A percentile compares a stretch with the other conserved stretches of the same genome.
Conservation (phyloP, 441 rosid genomes). For the Corymbia calophylla region DNA sequence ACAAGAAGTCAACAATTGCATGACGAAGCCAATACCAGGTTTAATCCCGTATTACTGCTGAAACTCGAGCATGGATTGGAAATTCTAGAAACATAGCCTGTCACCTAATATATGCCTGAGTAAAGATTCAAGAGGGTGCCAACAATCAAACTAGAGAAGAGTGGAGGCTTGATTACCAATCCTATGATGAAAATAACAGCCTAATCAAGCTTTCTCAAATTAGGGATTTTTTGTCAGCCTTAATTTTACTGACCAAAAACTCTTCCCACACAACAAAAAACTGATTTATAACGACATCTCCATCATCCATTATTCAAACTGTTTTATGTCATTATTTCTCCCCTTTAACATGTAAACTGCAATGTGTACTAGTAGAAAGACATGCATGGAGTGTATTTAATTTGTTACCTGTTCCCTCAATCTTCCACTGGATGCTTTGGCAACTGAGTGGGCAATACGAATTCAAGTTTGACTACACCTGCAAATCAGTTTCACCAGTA, state of each 20-base stretch:
- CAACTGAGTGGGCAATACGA: neutral
- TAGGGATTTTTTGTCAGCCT: neutral
- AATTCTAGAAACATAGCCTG: neutral
- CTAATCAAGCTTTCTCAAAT: neutral
- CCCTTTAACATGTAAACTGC: neutral
- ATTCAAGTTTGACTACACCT: neutral
- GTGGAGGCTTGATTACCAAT: neutral
- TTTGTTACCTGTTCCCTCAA: neutral
- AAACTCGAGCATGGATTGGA: neutral
- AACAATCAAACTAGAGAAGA: neutral
- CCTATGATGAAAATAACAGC: neutral
- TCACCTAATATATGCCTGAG: neutral
- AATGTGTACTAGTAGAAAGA: neutral
- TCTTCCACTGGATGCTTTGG: neutral
- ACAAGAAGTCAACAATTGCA: neutral
- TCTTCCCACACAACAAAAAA: neutral
- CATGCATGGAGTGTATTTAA: neutral
- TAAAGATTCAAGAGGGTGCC: neutral
- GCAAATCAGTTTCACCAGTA: slow-evolving; percentile 47
- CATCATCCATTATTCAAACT: neutral
- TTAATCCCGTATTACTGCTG: neutral
- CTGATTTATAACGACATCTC: neutral
- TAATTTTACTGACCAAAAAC: neutral
- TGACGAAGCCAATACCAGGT: neutral
- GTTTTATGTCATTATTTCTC: neutral